Conservation (phyloP, 768 basidiomycete species). For the Dioszegia crocea region DNA sequence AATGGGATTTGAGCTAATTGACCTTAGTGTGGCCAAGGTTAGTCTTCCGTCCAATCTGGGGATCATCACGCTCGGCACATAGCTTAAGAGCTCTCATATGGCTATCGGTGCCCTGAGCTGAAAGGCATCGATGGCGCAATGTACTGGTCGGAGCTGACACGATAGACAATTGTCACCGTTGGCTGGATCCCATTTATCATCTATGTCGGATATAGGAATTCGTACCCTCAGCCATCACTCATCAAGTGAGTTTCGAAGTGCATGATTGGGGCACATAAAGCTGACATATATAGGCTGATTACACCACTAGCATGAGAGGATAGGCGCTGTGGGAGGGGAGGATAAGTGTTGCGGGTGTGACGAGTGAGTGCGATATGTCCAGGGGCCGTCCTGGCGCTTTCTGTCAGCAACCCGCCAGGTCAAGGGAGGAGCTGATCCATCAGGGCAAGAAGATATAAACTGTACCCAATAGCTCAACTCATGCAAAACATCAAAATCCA, state of each 20-base stretch:
- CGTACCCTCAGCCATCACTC: conserved; percentile 87
- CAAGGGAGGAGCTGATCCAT: not conserved
- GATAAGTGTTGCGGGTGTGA: not conserved
- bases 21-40: conserved; percentile 45
- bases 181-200: conserved; percentile 96
- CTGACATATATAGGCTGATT: conserved; percentile 62
- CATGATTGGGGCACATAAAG: not conserved
- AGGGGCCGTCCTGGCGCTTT: no score
- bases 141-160: conserved; percentile 3
- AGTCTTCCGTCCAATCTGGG: no score
- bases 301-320: conserved; percentile 78
- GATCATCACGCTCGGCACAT: no score
- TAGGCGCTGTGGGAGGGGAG: not conserved
- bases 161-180: conserved; percentile 82
- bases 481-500: conserved; percentile 7
- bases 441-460: not conserved
- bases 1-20: not conserved
- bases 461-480: conserved; percentile 10
- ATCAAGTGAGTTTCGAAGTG: conserved; percentile 72
- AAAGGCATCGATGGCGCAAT: no score
- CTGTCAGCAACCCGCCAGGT: no score
- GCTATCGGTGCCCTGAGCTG: no score
- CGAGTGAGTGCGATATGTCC: no score
- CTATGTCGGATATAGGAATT: conserved; percentile 86
- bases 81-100: no score